A percentile compares a stretch with the other conserved stretches of the same genome.
Conservation (phyloP, 169 alveolate species). For the Cardiosporidium cionae region DNA sequence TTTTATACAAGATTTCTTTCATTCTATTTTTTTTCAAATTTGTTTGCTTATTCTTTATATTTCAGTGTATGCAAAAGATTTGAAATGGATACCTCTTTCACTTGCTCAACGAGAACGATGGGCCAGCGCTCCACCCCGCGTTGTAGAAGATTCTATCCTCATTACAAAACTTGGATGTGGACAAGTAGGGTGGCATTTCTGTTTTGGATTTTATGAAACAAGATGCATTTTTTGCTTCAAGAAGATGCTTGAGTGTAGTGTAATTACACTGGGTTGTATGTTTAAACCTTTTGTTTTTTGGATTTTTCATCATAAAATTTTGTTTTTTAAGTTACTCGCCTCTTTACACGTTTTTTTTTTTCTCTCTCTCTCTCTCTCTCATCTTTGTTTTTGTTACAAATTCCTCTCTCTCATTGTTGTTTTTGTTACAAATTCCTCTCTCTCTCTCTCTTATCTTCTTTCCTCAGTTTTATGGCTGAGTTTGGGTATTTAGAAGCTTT, state of each 20-base stretch:
- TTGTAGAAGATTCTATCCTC: constrained; percentile 86
- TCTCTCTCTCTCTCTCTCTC: background rate
- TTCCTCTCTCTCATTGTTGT: background rate
- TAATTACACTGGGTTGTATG: too few species aligned
- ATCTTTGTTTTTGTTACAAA: background rate
- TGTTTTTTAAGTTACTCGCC: background rate
- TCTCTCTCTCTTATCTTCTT: background rate
- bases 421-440: background rate
- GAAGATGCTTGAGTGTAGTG: too few species aligned
- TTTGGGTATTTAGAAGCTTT: background rate
- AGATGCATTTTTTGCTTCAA: background rate
- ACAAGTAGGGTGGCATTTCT: constrained; percentile 34
- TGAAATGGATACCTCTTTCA: constrained; percentile 87
- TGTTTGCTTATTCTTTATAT: background rate
- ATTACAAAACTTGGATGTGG: constrained; percentile 92
- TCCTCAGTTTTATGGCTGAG: background rate
- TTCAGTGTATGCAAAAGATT: constrained; percentile 77
- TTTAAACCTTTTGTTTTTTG: background rate
- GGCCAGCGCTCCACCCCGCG: constrained; percentile 71
- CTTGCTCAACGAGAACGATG: constrained; percentile 67
- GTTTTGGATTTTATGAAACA: background rate
- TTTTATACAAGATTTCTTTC: background rate
- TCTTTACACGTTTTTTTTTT: background rate
- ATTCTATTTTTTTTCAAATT: background rate
- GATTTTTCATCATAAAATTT: background rate